phyloP scores from a whole-genome alignment of 352 stramenopile genomes.

The Bremia lactucae region DNA sequence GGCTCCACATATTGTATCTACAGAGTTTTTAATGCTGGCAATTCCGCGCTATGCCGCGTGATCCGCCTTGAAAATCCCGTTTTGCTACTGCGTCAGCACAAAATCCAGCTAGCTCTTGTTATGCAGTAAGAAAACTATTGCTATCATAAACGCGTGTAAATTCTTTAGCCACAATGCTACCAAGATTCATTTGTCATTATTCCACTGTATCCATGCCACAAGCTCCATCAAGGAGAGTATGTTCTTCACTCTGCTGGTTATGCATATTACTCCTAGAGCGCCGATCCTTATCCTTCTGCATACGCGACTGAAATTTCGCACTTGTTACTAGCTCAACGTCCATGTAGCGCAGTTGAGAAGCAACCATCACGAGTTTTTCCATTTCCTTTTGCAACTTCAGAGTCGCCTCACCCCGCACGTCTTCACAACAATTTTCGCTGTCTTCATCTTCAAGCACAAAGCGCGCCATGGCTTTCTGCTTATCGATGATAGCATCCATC shows the following conservation, averaged over 20 bases:
- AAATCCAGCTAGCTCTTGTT: conserved; percentile 66
- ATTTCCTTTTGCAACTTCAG: conserved; percentile 54
- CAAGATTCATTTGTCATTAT: too few relatives aligned
- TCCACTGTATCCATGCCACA: conserved; percentile 41
- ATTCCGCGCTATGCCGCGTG: conserved; percentile 54
- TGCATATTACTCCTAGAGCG: conserved; percentile 34
- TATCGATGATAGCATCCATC: conserved; percentile 59
- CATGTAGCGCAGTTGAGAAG: conserved; percentile 58
- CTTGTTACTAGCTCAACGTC: conserved; percentile 77
- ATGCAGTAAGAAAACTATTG: conserved; percentile 81
- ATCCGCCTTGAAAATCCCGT: conserved; percentile 81
- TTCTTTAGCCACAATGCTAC: too few relatives aligned
- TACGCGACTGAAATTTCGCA: conserved; percentile 60
- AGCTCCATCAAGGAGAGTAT: conserved; percentile 21
- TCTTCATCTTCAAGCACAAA: conserved; percentile 64
- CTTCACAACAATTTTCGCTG: conserved; percentile 10
- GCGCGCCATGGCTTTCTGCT: conserved; percentile 66
- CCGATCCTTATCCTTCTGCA: conserved; percentile 72
- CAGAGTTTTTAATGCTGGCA: conserved; percentile 76
- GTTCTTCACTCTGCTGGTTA: conserved; percentile 40
- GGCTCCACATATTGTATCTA: conserved; percentile 79
- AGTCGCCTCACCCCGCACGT: conserved; percentile 37
- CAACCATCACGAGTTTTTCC: conserved; percentile 58
- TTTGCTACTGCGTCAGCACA: conserved; percentile 68
- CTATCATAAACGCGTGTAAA: too few relatives aligned